phyloP scores from a whole-genome alignment of 31 red algal genomes.

The Endocladia muricata region DNA sequence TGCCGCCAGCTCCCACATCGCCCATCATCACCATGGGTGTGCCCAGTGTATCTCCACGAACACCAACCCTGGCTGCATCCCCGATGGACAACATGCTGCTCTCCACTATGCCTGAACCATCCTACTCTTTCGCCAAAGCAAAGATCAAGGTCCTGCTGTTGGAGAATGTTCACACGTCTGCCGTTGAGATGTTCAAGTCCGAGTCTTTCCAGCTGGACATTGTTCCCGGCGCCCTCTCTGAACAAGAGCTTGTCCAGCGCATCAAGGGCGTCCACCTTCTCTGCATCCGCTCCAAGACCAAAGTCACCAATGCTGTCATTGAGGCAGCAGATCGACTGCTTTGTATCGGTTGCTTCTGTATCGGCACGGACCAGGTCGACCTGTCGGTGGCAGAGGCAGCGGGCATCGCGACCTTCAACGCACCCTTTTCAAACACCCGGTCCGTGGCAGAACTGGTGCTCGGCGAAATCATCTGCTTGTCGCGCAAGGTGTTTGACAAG shows the following conservation, averaged over 20 bases:
- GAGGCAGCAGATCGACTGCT: slow-evolving; percentile 67
- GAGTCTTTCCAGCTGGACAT: slow-evolving; percentile 75
- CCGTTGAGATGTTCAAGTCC: slow-evolving; percentile 55
- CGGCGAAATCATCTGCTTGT: slow-evolving; percentile 79
- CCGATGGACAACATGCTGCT: slow-evolving; percentile 17
- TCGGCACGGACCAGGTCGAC: slow-evolving; percentile 91
- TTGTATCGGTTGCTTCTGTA: slow-evolving; percentile 90
- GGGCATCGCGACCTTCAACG: slow-evolving; percentile 90
- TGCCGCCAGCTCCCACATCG: background rate
- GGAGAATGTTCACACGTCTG: slow-evolving; percentile 80
- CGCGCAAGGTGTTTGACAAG: slow-evolving; percentile 61
- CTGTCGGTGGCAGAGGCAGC: slow-evolving; percentile 39
- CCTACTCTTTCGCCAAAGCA: slow-evolving; percentile 74
- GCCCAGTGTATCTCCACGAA: background rate
- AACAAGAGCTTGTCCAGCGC: slow-evolving; percentile 69
- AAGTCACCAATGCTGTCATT: slow-evolving; percentile 64
- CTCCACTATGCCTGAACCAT: slow-evolving; percentile 23
- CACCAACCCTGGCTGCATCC: slow-evolving; percentile 29
- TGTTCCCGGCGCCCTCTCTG: slow-evolving; percentile 55
- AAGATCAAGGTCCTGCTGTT: slow-evolving; percentile 81
- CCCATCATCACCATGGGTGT: background rate
- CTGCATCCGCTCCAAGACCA: slow-evolving; percentile 85
- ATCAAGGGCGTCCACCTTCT: slow-evolving; percentile 73
- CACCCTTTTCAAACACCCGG: slow-evolving; percentile 89
- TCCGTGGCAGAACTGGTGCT: slow-evolving; percentile 88